Conservation (phyloP, 192 early-diverging fungal species). For the Kappamyces sp. region DNA sequence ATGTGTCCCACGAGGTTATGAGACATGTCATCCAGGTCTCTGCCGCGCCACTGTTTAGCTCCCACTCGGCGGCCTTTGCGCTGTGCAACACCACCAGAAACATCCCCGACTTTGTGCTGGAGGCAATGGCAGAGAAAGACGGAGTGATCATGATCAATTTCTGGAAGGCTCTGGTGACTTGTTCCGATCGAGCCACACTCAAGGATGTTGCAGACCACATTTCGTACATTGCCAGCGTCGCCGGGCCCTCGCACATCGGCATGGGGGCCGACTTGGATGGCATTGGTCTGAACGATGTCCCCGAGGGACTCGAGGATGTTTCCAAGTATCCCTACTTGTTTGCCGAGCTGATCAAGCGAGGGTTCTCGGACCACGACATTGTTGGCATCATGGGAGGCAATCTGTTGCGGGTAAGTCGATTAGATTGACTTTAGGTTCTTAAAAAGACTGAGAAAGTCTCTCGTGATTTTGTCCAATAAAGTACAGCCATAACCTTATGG, state of each 20-base stretch:
- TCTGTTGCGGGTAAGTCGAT: slow-evolving; percentile 36
- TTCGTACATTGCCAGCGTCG: slow-evolving; percentile 42
- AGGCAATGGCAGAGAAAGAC: slow-evolving; percentile 24
- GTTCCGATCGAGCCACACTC: slow-evolving; percentile 29
- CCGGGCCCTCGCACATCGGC: slow-evolving; percentile 51
- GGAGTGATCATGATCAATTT: slow-evolving; percentile 48
- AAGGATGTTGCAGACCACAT: slow-evolving; percentile 54
- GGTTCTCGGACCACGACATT: slow-evolving; percentile 34
- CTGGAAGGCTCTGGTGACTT: slow-evolving; percentile 41
- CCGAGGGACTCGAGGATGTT: slow-evolving; percentile 55
- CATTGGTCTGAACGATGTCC: slow-evolving; percentile 27
- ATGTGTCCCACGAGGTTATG: slow-evolving; percentile 59
- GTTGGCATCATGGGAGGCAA: slow-evolving; percentile 38
- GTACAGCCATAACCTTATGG: too few species aligned
- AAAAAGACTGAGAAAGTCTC: slow-evolving; percentile 29
- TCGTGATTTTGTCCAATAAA: too few species aligned
- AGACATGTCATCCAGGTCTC: slow-evolving; percentile 44
- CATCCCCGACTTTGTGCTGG: slow-evolving; percentile 58
- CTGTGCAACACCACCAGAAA: slow-evolving; percentile 50
- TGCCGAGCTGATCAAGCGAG: slow-evolving; percentile 32
- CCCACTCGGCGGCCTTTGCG: slow-evolving; percentile 51
- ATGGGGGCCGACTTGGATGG: slow-evolving; percentile 65
- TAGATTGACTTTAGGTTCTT: too few species aligned
- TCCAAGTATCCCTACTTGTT: slow-evolving; percentile 45
- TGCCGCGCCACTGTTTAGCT: slow-evolving; percentile 55